These are phyloP conservation scores for Hyphodiscus sp. DNA, from an alignment of 2,329 filamentous ascomycete genomes.

Conservation along the genomic window DNA sequence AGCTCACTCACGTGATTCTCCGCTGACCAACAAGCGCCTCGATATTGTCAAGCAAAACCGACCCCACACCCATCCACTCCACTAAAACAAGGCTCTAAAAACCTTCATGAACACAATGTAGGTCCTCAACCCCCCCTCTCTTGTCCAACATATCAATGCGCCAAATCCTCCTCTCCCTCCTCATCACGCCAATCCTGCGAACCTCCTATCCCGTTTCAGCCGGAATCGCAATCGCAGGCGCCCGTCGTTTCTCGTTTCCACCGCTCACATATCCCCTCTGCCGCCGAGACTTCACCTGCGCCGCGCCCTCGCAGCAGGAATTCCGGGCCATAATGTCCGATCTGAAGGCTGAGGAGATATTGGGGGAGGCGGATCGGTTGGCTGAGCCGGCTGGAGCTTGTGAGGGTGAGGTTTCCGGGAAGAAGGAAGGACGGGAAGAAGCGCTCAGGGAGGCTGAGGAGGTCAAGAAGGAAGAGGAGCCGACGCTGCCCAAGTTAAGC, in stretches of 20 bases:
- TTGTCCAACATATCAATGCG: neutral
- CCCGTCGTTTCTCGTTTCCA: neutral
- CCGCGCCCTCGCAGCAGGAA: neutral
- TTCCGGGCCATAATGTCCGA: neutral
- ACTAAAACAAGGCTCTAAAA: neutral
- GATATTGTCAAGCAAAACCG: neutral
- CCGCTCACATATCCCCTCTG: neutral
- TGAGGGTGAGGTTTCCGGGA: neutral
- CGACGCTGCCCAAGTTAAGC: slow-evolving; percentile 45
- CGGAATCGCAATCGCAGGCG: neutral
- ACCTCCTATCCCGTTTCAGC: neutral
- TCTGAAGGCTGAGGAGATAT: neutral
- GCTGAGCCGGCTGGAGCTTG: neutral
- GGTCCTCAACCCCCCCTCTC: neutral
- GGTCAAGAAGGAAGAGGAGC: slow-evolving; percentile 16
- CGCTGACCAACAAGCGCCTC: neutral
- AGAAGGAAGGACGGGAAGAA: slow-evolving; percentile 40
- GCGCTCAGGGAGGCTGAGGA: slow-evolving; percentile 35
- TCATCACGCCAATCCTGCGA: neutral
- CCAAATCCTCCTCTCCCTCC: neutral
- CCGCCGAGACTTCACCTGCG: neutral
- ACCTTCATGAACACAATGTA: neutral
- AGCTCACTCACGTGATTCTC: too few relatives aligned
- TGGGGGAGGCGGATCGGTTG: neutral
- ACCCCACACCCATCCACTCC: neutral